Conservation (phyloP, 805 yeast species). For the Candida nonsorbophila region DNA sequence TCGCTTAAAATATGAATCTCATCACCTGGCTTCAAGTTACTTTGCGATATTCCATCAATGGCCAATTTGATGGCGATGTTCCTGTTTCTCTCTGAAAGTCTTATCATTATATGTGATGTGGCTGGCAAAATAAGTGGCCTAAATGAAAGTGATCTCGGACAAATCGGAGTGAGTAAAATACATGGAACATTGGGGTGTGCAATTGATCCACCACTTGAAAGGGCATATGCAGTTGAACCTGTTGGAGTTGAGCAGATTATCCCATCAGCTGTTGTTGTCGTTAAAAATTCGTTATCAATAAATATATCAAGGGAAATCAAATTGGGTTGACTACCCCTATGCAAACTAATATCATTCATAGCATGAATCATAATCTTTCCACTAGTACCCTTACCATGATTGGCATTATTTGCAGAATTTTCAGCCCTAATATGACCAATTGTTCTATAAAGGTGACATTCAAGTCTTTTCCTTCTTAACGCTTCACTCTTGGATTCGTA, state of each 20-base stretch:
- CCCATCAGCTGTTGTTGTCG: constrained; percentile 92
- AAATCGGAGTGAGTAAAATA: constrained; percentile 79
- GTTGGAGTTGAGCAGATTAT: constrained; percentile 84
- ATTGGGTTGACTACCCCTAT: constrained; percentile 85
- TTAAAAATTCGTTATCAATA: constrained; percentile 77
- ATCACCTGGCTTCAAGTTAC: constrained; percentile 67
- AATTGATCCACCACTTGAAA: constrained; percentile 88
- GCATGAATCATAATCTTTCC: constrained; percentile 59
- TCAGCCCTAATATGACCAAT: too few relatives aligned
- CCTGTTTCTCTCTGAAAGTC: constrained; percentile 44
- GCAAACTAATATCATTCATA: constrained; percentile 87
- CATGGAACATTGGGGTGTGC: constrained; percentile 86
- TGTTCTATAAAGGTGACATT: constrained; percentile 52
- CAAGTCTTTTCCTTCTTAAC: constrained; percentile 70
- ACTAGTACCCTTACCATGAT: too few relatives aligned
- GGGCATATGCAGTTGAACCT: constrained; percentile 90
- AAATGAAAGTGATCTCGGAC: constrained; percentile 88
- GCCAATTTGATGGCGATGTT: constrained; percentile 48
- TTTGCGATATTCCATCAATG: constrained; percentile 80
- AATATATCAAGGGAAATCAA: constrained; percentile 78
- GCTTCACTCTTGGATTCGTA: constrained; percentile 66
- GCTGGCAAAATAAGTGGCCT: constrained; percentile 82
- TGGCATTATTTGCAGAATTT: constrained; percentile 12
- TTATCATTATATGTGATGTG: constrained; percentile 65
- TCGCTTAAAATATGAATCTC: constrained; percentile 70